Base-by-base conservation (phyloP, 768 basidiomycete genomes). In the Tulasnella sp. region DNA sequence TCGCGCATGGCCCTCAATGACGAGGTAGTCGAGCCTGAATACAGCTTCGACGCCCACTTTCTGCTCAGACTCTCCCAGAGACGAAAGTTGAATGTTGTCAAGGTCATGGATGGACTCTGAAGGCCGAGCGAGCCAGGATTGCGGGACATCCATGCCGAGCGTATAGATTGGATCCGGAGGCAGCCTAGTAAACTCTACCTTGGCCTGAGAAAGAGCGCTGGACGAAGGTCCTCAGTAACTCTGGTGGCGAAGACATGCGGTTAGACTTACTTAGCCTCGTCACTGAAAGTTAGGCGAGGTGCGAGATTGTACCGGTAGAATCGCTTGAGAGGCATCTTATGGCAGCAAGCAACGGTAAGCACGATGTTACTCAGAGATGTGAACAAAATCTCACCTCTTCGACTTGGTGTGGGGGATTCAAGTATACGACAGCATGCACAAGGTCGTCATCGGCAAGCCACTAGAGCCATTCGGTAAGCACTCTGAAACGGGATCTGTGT, bases 1-100 rank as follows among this genome's bases (percentile, higher is more conserved):
- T 12, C 95, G 89, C 0, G 95, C 95, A 80, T 99, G 97, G 1
- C 97, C 97, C 81, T 98, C 97, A 64, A 98, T 88, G 70, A 99
- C 89, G 29, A 99, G 87, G 79, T 94, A 92, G 80, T 98, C 95
- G 7, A 99, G 90, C 71, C 90, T 90, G 84, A 96, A 97, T 67
- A 92, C 83, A 0, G 93, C 92, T 58, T 92, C 88, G 3, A 96
- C 85, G 6, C 91, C 90, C 3, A 78, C 76, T 0, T 77, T 78
- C 19, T 85, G 84, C 64, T 92, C 91, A 54, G 86, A 85, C 0
- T 86, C 84, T 0, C 88, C 84, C 2, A 97, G 86, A 64, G 87
- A 87, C 14, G 86, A 87, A 8, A 99, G 88, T 67, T 96, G 93
- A 76, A 99, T 91, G 82, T 99, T 99, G 84, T 99, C 97, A 36